Percentiles rank a stretch among this genome's conserved stretches.
Conservation (phyloP, 2,329 filamentous ascomycete genomes). For the Claviceps arundinis region DNA sequence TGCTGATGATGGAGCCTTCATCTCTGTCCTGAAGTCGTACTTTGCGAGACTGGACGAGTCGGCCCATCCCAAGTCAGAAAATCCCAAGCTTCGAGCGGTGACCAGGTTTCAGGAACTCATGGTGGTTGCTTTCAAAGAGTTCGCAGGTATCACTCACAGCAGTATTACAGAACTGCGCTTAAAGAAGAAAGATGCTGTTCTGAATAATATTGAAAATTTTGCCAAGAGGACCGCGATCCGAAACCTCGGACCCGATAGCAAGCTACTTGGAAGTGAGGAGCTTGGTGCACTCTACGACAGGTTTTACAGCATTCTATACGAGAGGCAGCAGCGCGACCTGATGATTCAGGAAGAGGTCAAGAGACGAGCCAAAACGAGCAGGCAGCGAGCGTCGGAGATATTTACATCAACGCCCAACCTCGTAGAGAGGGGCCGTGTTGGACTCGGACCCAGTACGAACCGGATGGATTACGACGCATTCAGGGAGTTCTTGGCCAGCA, state of each 20-base stretch:
- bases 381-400: slow-evolving; percentile 23
- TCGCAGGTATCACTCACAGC: slow-evolving; percentile 85
- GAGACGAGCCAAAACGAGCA: slow-evolving; percentile 48
- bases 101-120: slow-evolving; percentile 96
- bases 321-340: slow-evolving; percentile 71
- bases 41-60: slow-evolving; percentile 90
- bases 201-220: slow-evolving; percentile 94
- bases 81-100: slow-evolving; percentile 83
- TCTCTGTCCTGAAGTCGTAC: slow-evolving; percentile 89
- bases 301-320: slow-evolving; percentile 85
- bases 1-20: slow-evolving; percentile 88
- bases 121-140: slow-evolving; percentile 98
- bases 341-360: slow-evolving; percentile 66
- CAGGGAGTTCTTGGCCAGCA: slow-evolving; percentile 78
- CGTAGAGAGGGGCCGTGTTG: slow-evolving; percentile 75
- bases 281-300: slow-evolving; percentile 84
- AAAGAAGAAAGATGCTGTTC: slow-evolving; percentile 86
- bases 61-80: slow-evolving; percentile 89
- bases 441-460: slow-evolving; percentile 75
- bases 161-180: slow-evolving; percentile 79
- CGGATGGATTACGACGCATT: slow-evolving; percentile 98
- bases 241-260: slow-evolving; percentile 92
- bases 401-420: slow-evolving; percentile 29
- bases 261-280: slow-evolving; percentile 73
- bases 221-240: slow-evolving; percentile 93